Evolutionary conservation across 2,329 filamentous ascomycete genomes (phyloP).

Genomic region (Xylaria sp.): DNA sequence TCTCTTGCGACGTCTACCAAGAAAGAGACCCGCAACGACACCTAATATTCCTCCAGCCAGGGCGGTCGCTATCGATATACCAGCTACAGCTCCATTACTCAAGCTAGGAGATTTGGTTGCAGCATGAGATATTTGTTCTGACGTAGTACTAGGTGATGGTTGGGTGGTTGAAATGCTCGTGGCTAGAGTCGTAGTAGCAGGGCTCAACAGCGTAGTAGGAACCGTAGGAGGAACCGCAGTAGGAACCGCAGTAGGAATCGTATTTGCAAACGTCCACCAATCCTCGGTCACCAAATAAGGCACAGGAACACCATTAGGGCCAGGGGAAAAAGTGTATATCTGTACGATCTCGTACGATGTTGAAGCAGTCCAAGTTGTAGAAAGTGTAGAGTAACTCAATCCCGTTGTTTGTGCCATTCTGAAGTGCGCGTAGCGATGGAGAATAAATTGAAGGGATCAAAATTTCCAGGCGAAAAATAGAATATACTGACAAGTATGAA

Average conservation of each 20-base stretch:
- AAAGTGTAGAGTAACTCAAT: background rate
- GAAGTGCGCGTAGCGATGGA: background rate
- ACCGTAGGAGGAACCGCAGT: too few species aligned
- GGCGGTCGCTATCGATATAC: slow-evolving; percentile 37
- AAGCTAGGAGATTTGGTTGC: slow-evolving; percentile 1
- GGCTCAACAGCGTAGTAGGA: background rate
- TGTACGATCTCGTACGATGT: background rate
- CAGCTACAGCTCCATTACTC: slow-evolving; percentile 32
- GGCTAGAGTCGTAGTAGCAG: background rate
- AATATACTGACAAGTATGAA: background rate
- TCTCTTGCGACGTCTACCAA: slow-evolving; percentile 42
- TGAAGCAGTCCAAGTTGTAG: too few species aligned
- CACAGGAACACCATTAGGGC: background rate
- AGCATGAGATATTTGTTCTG: background rate
- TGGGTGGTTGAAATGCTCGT: background rate
- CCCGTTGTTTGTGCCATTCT: slow-evolving; percentile 3
- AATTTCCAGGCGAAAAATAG: background rate
- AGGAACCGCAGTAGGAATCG: too few species aligned
- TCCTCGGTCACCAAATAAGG: background rate
- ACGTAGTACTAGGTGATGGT: background rate
- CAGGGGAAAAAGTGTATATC: background rate
- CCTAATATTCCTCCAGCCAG: slow-evolving; percentile 36
- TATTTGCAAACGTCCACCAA: background rate
- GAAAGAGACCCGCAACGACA: slow-evolving; percentile 37
- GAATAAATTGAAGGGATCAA: background rate